phyloP scores from a whole-genome alignment of 805 yeast species.

The Pichia pseudocactophila region DNA sequence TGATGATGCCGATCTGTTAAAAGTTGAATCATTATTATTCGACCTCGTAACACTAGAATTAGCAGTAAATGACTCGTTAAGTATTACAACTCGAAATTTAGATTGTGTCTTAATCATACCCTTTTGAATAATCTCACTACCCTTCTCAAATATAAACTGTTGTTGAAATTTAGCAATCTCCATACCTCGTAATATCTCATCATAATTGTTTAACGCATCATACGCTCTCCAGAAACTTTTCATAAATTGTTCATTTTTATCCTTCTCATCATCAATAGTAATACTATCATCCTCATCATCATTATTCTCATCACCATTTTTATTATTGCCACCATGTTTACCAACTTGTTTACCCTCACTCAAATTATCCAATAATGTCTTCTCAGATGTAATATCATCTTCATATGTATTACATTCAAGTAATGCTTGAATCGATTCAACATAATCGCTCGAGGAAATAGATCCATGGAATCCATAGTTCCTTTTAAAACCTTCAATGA shows the following conservation, averaged over 20 bases:
- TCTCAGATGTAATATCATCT: conserved; percentile 10
- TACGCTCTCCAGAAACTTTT: conserved; percentile 49
- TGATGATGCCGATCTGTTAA: conserved; percentile 9
- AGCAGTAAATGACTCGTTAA: conserved; percentile 54
- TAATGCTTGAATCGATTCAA: conserved; percentile 78
- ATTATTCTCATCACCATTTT: conserved; percentile 10
- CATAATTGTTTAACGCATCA: conserved; percentile 44
- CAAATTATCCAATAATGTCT: conserved; percentile 2
- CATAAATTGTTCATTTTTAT: conserved; percentile 27
- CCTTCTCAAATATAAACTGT: conserved; percentile 75
- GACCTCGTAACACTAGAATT: conserved; percentile 14
- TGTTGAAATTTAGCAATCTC: conserved; percentile 78
- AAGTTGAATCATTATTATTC: conserved; percentile 11
- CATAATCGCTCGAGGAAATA: conserved; percentile 86
- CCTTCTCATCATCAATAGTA: conserved; percentile 23
- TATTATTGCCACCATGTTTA: neutral
- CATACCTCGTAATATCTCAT: conserved; percentile 59
- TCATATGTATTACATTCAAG: conserved; percentile 51
- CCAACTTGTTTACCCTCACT: neutral
- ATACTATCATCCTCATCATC: conserved; percentile 6
- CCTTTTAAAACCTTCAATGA: conserved; percentile 79
- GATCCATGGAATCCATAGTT: conserved; percentile 83
- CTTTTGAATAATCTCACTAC: conserved; percentile 82
- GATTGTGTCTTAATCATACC: conserved; percentile 69
- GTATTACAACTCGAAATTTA: conserved; percentile 74